These are phyloP conservation scores for Karstenula rhodostoma DNA, from an alignment of 2,329 filamentous ascomycete species.

Conservation along the genomic window DNA sequence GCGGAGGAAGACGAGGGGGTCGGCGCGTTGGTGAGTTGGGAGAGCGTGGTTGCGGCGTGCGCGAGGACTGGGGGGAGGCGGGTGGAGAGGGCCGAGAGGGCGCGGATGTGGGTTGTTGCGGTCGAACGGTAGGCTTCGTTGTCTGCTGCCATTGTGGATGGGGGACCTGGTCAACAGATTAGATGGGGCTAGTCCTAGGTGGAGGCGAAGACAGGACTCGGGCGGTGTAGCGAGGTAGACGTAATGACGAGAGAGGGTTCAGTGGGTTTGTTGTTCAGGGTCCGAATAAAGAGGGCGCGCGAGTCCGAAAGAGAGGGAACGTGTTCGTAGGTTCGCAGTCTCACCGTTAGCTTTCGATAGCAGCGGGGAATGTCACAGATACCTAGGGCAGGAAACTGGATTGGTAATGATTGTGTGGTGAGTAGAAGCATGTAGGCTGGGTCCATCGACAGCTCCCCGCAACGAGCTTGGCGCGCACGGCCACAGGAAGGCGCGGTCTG, in stretches of 20 bases:
- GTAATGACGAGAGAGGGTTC: neutral
- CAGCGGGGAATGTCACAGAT: too few species aligned
- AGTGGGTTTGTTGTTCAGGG: neutral
- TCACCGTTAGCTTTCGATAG: too few species aligned
- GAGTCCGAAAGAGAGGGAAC: neutral
- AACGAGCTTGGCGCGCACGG: constrained; percentile 18
- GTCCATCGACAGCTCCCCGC: neutral
- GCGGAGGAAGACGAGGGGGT: constrained; percentile 57
- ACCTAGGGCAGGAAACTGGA: neutral
- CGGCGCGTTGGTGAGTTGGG: constrained; percentile 61
- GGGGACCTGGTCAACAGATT: neutral
- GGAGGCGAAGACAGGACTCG: neutral
- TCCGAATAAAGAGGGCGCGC: neutral
- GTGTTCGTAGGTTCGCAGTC: too few species aligned
- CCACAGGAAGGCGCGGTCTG: constrained; percentile 26
- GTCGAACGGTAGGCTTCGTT: constrained; percentile 36
- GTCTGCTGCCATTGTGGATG: constrained; percentile 12
- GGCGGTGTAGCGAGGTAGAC: neutral
- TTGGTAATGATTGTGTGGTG: neutral
- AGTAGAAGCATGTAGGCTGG: neutral
- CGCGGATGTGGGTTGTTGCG: constrained; percentile 44
- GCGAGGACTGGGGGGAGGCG: constrained; percentile 65
- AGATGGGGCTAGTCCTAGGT: neutral
- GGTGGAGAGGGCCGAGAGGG: constrained; percentile 39
- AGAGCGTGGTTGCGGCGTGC: constrained; percentile 81